Percentiles rank a stretch among this genome's conserved stretches.
Evolutionary conservation across 345 rosid species (phyloP).

Genomic region (Murraya koenigii): DNA sequence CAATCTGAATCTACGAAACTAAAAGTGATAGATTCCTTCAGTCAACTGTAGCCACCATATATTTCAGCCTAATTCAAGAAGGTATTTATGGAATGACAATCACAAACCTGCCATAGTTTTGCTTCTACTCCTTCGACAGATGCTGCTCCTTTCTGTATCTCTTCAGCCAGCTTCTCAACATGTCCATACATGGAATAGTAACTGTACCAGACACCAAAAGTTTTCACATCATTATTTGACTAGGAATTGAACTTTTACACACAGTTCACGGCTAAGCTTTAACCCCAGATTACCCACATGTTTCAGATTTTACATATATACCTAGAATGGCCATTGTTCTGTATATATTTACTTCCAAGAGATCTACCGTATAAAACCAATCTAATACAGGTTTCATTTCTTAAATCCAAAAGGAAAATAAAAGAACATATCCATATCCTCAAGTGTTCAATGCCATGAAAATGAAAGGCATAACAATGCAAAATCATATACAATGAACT

Average conservation of each 20-base stretch:
- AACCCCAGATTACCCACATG: background rate
- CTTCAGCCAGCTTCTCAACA: constrained; percentile 63
- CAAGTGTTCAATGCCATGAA: constrained; percentile 25
- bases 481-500: constrained; percentile 15
- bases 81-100: background rate
- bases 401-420: background rate
- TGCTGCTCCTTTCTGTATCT: constrained; percentile 65
- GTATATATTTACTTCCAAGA: background rate
- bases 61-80: background rate
- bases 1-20: background rate
- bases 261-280: background rate
- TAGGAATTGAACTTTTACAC: background rate
- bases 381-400: background rate
- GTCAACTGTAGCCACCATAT: background rate
- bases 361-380: background rate
- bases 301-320: background rate
- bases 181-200: constrained; percentile 83
- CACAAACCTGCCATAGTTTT: constrained; percentile 61
- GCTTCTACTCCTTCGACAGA: constrained; percentile 72
- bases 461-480: constrained; percentile 29
- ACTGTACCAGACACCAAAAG: constrained; percentile 23
- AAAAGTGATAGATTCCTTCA: background rate
- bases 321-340: background rate
- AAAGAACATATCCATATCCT: background rate
- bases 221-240: background rate